Evolutionary conservation across 2,329 filamentous ascomycete species (phyloP).

Genomic region (Ophiocordyceps polyrhachis-furcata): DNA sequence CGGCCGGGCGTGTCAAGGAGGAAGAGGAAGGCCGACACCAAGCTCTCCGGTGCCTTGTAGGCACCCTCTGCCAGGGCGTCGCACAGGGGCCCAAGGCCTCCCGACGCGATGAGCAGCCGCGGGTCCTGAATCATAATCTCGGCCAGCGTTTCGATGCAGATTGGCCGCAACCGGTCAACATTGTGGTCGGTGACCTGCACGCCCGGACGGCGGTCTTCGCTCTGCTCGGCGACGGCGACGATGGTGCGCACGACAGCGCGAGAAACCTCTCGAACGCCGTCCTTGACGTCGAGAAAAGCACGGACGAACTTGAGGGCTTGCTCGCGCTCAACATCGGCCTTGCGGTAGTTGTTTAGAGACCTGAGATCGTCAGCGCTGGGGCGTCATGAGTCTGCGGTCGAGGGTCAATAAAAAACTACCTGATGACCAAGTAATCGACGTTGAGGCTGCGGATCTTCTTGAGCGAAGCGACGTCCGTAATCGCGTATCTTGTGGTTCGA

Average conservation of each 20-base stretch:
- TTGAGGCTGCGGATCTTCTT: conserved; percentile 75
- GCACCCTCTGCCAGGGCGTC: conserved; percentile 79
- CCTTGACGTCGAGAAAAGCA: conserved; percentile 88
- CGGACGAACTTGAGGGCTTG: conserved; percentile 93
- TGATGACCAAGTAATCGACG: conserved; percentile 80
- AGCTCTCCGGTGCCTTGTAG: conserved; percentile 80
- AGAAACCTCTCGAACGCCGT: conserved; percentile 74
- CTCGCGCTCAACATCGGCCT: conserved; percentile 91
- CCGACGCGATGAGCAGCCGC: conserved; percentile 58
- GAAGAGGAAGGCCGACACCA: conserved; percentile 76
- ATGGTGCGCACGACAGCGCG: conserved; percentile 75
- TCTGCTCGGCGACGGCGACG: conserved; percentile 75
- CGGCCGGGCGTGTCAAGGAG: conserved; percentile 69
- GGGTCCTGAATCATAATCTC: conserved; percentile 84
- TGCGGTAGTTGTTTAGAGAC: conserved; percentile 86
- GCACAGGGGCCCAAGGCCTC: conserved; percentile 73
- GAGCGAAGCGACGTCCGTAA: conserved; percentile 78
- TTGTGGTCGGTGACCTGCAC: conserved; percentile 48
- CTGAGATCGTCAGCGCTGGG: conserved; percentile 13
- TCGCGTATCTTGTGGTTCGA: conserved; percentile 79
- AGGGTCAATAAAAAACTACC: conserved; percentile 3
- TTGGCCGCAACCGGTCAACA: conserved; percentile 71
- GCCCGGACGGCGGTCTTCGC: conserved; percentile 69
- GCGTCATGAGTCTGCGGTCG: no score
- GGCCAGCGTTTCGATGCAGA: conserved; percentile 81